phyloP scores from a whole-genome alignment of 345 rosid species.

The Lumnitzera racemosa region DNA sequence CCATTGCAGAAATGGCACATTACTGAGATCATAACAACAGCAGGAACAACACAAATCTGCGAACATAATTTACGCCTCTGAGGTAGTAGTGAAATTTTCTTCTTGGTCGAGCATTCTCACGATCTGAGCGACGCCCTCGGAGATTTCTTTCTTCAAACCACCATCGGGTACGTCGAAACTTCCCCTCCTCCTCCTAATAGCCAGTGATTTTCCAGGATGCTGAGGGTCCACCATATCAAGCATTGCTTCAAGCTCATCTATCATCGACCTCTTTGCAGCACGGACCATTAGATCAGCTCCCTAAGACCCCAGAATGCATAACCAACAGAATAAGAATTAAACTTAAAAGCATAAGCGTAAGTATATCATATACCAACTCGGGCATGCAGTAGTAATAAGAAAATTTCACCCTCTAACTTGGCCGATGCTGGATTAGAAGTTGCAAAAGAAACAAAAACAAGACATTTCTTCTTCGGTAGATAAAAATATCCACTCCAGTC shows the following conservation, averaged over 20 bases:
- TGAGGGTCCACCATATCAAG: constrained; percentile 87
- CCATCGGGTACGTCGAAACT: constrained; percentile 84
- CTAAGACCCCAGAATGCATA: constrained; percentile 15
- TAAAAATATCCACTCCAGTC: not conserved
- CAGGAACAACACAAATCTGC: not conserved
- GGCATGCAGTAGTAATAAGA: too few species aligned
- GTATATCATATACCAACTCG: too few species aligned
- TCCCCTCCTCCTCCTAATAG: constrained; percentile 75
- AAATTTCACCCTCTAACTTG: not conserved
- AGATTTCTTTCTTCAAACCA: constrained; percentile 56
- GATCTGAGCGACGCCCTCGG: constrained; percentile 75
- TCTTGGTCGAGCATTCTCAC: constrained; percentile 64
- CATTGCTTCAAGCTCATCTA: constrained; percentile 89
- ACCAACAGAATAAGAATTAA: not conserved
- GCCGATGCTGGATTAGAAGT: not conserved
- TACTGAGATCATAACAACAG: not conserved
- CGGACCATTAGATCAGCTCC: constrained; percentile 86
- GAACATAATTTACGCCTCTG: constrained; percentile 19
- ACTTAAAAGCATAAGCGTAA: too few species aligned
- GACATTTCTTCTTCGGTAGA: not conserved
- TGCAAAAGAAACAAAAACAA: not conserved
- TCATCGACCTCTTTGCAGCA: constrained; percentile 71
- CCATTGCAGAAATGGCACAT: not conserved
- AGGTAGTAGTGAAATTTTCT: constrained; percentile 20
- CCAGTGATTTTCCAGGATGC: constrained; percentile 51